Base-by-base conservation (phyloP, 495 filamentous ascomycete genomes). In the Xylaria castorea region DNA sequence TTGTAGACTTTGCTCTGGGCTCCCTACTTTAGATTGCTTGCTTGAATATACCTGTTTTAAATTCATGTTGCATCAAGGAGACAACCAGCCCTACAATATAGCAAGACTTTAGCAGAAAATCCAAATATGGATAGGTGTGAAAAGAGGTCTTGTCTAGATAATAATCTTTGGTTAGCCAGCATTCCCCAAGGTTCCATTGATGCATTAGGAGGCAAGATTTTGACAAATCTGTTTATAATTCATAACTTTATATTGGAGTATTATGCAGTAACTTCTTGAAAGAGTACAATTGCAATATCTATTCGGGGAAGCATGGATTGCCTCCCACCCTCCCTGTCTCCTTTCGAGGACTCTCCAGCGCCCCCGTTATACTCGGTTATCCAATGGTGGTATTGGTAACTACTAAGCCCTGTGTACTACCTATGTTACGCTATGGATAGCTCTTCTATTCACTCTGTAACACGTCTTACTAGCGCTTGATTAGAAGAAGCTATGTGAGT, bases 351-450 rank as follows among this genome's bases (percentile, higher is more conserved):
- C 53, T 32, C 27, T 57, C 27, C 14, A 57, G 53, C 14, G 51
- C 53, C 27, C 22, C 27, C 27, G 27, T 38, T 61, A 38, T 61
- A 11, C 32, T 61, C 58, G 57, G 30, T 5, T 38, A 61, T 38
- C 30, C 22, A 11, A n/a, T 61, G 58, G 32, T 36, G 58, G 34
- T n/a, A 61, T 61, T 32, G 58, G n/a, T 38, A 61, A 57, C 53
- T 27, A 53, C 50, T 22, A 3, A 63, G 60, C 32, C 60, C 9
- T 38, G n/a, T 22, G n/a, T n/a, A n/a, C 36, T 42, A 25, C 60
- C 25, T n/a, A 63, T 38, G 36, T 20, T 38, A 42, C 60, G 22
- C 32, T 46, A 40, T 27, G 25, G 9, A 32, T 30, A 46, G 25
- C 14, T 30, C 20, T 46, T 44, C 34, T 11, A 62, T 38, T 22